A percentile compares a stretch with the other conserved stretches of the same genome.
Conservation (phyloP, 1,284 basidiomycete species). For the Testicularia cyperi region DNA sequence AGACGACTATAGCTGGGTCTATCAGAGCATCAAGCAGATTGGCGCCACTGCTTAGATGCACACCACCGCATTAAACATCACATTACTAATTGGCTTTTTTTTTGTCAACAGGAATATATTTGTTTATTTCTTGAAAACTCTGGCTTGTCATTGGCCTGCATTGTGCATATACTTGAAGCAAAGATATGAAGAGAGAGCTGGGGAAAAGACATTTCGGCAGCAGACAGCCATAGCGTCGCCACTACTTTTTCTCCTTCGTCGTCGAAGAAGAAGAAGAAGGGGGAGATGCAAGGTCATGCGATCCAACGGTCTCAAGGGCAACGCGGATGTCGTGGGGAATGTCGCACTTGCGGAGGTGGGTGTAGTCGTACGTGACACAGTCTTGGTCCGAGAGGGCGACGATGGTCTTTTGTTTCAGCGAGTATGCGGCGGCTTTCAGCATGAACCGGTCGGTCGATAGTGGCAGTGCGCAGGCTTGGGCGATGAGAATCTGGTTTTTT, state of each 20-base stretch:
- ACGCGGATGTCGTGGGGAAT: slow-evolving; percentile 32
- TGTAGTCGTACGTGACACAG: slow-evolving; percentile 48
- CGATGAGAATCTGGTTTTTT: slow-evolving; percentile 45
- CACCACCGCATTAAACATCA: too few relatives aligned
- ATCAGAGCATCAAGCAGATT: slow-evolving; percentile 9
- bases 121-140: too few relatives aligned
- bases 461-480: slow-evolving; percentile 34
- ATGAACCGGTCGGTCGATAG: slow-evolving; percentile 37
- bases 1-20: slow-evolving; percentile 34
- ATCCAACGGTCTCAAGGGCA: slow-evolving; percentile 14
- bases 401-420: slow-evolving; percentile 32
- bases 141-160: too few relatives aligned
- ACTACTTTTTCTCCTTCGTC: too few relatives aligned
- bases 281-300: too few relatives aligned
- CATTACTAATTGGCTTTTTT: too few relatives aligned
- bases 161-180: too few relatives aligned
- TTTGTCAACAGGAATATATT: too few relatives aligned
- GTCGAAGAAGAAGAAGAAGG: too few relatives aligned
- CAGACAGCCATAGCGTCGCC: too few relatives aligned
- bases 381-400: slow-evolving; percentile 42
- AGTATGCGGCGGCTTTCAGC: slow-evolving; percentile 31
- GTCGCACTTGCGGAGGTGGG: slow-evolving; percentile 35
- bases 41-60: slow-evolving; percentile 6
- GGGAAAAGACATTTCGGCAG: too few relatives aligned
- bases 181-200: too few relatives aligned